Evolutionary conservation across 2,329 filamentous ascomycete genomes (phyloP), one percentile per base, ranked within the genome.

Genomic region (Alternaria sp.): DNA sequence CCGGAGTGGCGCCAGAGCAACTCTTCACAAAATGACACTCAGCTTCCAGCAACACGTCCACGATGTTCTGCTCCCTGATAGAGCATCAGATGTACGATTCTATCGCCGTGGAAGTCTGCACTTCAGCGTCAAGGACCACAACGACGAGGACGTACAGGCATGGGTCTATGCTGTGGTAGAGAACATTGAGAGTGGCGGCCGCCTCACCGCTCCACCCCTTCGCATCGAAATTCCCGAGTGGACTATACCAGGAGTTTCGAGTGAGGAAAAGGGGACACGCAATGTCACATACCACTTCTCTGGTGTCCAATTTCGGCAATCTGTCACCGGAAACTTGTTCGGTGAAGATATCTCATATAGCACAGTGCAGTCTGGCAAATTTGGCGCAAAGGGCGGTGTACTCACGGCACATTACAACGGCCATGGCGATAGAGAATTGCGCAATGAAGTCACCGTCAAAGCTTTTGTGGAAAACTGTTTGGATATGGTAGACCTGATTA

Each of bases 41-140:
- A 62, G 54, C 3, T 67, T 76, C 36, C 60, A 70, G 16, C 59
- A 74, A 30, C 64, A 63, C 4, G 38, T 63, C 5, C 68, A 74
- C 43, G 68, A 77, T 45, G 73, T 77, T 2, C 61, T 78, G 2
- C 68, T 79, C 12, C 77, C 77, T 0, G 65, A 72, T 25, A 60
- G 69, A 46, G 66, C 70, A 5, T 53, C 61, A 5, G 77, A 79
- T 45, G 45, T 79, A 10, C 69, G 71, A 2, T 78, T 78, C 57
- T 41, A 54, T 14, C 60, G 52, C 16, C 58, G 62, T 9, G 64
- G 68, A 22, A 61, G 54, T 5, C 27, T 78, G 18, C 54, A 53
- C 9, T 56, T 74, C 25, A 32, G 45, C 18, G 58, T 36, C 30
- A 50, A 54, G 20, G 55, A 57, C 3, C 36, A 62, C 28, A 41